Evolutionary conservation across 257 asterid genomes (phyloP).

Genomic region (Gynochthodes officinalis): DNA sequence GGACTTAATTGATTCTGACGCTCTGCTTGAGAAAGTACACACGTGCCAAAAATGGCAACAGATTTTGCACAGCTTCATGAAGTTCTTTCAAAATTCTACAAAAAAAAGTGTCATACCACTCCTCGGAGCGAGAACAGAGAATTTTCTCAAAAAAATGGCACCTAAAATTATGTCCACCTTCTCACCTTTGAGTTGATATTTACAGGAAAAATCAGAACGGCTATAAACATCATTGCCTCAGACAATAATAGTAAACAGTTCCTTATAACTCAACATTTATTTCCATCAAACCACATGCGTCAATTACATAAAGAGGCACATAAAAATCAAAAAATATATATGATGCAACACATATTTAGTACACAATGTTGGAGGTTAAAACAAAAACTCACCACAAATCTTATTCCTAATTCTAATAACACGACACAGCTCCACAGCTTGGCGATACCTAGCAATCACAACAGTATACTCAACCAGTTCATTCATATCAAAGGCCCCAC

Average conservation of each 20-base stretch:
- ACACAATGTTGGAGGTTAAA: background rate
- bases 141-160: background rate
- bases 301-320: too few species aligned
- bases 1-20: too few species aligned
- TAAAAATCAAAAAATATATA: too few species aligned
- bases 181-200: background rate
- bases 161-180: background rate
- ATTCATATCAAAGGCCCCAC: slow-evolving; percentile 33
- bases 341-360: background rate
- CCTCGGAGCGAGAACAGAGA: background rate
- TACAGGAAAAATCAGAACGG: too few species aligned
- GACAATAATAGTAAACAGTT: background rate
- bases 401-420: slow-evolving; percentile 36
- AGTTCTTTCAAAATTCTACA: background rate
- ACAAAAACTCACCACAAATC: slow-evolving; percentile 43
- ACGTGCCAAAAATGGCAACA: background rate
- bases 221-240: too few species aligned
- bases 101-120: background rate
- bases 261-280: background rate
- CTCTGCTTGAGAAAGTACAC: background rate
- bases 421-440: slow-evolving; percentile 49
- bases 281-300: background rate
- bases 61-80: background rate
- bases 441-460: slow-evolving; percentile 41
- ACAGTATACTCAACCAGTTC: slow-evolving; percentile 48